Evolutionary conservation across 179 eudicot genomes (phyloP), one percentile per base, ranked within the genome.

Genomic region (Heliamphora pulchella): DNA sequence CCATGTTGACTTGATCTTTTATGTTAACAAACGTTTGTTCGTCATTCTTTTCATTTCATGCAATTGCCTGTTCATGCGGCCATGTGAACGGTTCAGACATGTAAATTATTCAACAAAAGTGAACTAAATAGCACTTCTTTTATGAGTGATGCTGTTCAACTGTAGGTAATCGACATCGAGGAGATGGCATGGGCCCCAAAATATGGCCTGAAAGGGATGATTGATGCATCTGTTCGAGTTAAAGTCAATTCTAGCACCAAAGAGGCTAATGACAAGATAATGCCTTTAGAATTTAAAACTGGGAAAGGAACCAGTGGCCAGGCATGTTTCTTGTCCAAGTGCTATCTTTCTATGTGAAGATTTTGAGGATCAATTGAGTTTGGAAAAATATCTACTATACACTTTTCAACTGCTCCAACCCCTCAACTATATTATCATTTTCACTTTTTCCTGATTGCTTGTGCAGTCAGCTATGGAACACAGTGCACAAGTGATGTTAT

Each of bases 111-210:
- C 66, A 3, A 57, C 0, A 50, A 15, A 0, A 0, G 20, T 46
- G 54, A 44, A 59, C 14, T 5, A 10, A 43, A 14, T 74, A 41
- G 58, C 15, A 5, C 1, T 67, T 55, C 59, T 67, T 13, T 70
- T 2, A 50, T 81, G 64, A 61, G 64, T 65, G 31, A 46, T 75
- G 46, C 10, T 54, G 75, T 72, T 83, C 15, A 80, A 51, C 69
- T 83, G 17, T 86, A 96, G 99, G 98, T 96, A 57, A 81, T 92
- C 81, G 99, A 96, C 84, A 96, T 96, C 75, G 99, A 96, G 87
- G 99, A 96, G 86, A 94, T 94, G 97, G 98, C 93, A 70, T 96
- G 99, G 99, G 97, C 98, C 69, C 98, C 97, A 62, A 96, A 90
- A 80, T 96, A 92, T 84, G 99, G 99, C 51, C 80, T 96, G 85